A percentile compares a stretch with the other conserved stretches of the same genome.
Conservation (phyloP, 176 grass and related monocot species). For the Saccharum spontaneum region DNA sequence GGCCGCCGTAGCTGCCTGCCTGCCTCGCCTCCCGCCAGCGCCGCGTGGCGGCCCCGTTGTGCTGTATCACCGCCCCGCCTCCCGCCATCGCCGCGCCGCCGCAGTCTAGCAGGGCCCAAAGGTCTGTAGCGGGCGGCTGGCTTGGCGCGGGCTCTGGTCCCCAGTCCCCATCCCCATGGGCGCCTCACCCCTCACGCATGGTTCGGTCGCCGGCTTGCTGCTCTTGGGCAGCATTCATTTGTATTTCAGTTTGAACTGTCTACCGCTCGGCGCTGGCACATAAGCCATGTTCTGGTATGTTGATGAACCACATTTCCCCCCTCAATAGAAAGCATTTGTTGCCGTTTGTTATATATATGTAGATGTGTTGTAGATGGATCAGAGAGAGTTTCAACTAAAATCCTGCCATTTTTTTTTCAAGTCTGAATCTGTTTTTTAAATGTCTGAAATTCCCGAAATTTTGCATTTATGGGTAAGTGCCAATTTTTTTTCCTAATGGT, state of each 20-base stretch:
- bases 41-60: no score
- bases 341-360: no score
- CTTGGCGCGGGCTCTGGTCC: neutral
- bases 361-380: neutral
- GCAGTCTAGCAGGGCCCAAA: neutral
- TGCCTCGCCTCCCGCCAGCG: no score
- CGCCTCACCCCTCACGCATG: neutral
- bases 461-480: neutral
- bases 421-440: neutral
- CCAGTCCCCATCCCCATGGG: neutral
- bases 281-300: neutral
- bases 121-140: neutral
- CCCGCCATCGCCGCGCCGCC: no score
- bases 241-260: no score
- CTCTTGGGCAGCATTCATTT: neutral
- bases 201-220: neutral
- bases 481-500: neutral
- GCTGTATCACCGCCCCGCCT: no score
- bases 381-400: neutral
- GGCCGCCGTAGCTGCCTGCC: no score
- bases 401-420: neutral
- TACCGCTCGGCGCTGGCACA: no score
- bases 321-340: neutral
- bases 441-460: neutral
- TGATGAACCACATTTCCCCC: neutral